Conservation (phyloP, 208 protist genomes). For the Jaenimonas drosophilae region DNA sequence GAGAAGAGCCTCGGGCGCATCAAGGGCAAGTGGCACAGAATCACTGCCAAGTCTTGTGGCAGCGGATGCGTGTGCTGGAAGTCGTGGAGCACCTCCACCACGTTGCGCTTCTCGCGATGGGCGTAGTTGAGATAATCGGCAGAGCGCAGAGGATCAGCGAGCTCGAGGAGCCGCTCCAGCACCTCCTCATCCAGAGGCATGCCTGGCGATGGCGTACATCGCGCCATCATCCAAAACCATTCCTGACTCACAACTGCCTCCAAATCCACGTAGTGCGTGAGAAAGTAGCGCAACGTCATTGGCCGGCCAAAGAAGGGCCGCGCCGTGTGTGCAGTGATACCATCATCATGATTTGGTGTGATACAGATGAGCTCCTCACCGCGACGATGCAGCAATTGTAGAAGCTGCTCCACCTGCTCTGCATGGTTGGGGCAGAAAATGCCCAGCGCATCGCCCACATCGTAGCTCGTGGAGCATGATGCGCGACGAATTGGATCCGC, state of each 20-base stretch:
- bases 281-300: conserved; percentile 34
- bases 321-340: conserved; percentile 23
- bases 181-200: conserved; percentile 14
- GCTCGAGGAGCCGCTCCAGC: conserved; percentile 59
- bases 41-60: conserved; percentile 30
- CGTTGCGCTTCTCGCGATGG: conserved; percentile 82
- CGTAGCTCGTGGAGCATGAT: conserved; percentile 13
- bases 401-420: conserved; percentile 39
- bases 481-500: no score
- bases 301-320: conserved; percentile 42
- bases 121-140: conserved; percentile 73
- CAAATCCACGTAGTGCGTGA: conserved; percentile 71
- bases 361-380: conserved; percentile 41
- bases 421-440: conserved; percentile 57
- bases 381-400: conserved; percentile 16
- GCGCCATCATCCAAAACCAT: conserved; percentile 74
- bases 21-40: conserved; percentile 43
- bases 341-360: conserved; percentile 23
- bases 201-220: conserved; percentile 10
- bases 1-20: conserved; percentile 82
- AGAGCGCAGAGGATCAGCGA: conserved; percentile 34
- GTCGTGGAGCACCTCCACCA: conserved; percentile 80
- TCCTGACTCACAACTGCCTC: conserved; percentile 62
- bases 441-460: conserved; percentile 71
- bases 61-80: conserved; percentile 43